phyloP scores from a whole-genome alignment of 2,329 filamentous ascomycete genomes.

The Calycina marina region DNA sequence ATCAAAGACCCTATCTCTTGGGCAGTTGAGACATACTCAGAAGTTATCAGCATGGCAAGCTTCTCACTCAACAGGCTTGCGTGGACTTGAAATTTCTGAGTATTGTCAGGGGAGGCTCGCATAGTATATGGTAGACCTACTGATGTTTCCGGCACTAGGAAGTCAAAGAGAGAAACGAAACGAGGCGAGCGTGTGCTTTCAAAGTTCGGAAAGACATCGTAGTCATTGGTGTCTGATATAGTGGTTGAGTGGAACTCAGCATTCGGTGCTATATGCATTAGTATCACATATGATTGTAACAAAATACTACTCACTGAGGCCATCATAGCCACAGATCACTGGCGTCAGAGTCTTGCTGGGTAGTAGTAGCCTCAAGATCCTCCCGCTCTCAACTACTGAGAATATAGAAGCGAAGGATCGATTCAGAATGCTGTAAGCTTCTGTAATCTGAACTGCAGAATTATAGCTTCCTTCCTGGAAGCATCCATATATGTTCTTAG shows the following conservation, averaged over 20 bases:
- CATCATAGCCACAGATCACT: constrained; percentile 12
- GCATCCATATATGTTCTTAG: constrained; percentile 18
- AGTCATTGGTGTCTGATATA: constrained; percentile 19
- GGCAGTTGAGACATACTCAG: background rate
- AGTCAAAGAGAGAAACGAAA: background rate
- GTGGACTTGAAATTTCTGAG: background rate
- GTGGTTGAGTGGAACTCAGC: background rate
- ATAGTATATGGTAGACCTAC: no score
- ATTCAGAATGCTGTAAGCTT: constrained; percentile 16
- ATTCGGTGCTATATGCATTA: background rate
- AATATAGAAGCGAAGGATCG: constrained; percentile 14
- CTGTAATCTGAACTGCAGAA: constrained; percentile 20
- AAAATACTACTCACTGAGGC: constrained; percentile 3
- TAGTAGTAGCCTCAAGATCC: constrained; percentile 16
- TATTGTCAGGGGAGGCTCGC: no score
- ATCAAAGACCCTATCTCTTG: background rate
- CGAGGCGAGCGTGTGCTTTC: constrained; percentile 11
- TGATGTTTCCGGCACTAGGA: background rate
- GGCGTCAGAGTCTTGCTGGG: constrained; percentile 6
- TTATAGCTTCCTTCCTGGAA: constrained; percentile 23
- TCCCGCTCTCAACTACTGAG: constrained; percentile 18
- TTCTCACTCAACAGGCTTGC: constrained; percentile 1
- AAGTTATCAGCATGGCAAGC: background rate
- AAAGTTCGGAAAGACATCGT: constrained; percentile 21
- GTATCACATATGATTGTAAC: background rate